phyloP scores from a whole-genome alignment of 805 yeast species.

The Zygosaccharomyces pseudorouxii region DNA sequence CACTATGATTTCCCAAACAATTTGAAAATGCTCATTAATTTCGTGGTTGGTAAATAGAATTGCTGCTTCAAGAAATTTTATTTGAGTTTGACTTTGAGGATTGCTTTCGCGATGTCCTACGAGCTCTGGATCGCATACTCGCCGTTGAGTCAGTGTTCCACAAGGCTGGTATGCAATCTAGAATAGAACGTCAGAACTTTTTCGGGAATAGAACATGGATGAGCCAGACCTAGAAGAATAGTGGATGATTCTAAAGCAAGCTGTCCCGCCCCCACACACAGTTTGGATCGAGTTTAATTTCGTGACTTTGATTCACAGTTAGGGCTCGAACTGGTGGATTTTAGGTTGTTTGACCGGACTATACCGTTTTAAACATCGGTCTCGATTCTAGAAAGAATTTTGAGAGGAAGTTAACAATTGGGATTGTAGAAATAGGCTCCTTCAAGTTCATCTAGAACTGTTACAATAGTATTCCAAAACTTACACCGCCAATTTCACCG shows the following conservation, averaged over 20 bases:
- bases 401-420: neutral
- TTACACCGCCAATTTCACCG: neutral
- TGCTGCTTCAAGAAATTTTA: neutral
- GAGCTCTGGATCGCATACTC: neutral
- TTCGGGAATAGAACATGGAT: neutral
- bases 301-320: neutral
- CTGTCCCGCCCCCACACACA: neutral
- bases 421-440: neutral
- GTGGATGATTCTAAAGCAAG: neutral
- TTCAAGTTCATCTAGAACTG: neutral
- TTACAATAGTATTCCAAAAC: neutral
- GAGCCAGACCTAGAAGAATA: neutral
- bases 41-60: neutral
- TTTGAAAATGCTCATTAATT: neutral
- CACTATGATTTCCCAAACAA: neutral
- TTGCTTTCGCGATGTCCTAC: neutral
- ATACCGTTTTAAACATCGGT: neutral
- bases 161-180: neutral
- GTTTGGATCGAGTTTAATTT: neutral
- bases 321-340: neutral
- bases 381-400: neutral
- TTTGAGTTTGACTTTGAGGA: neutral
- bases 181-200: neutral
- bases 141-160: neutral
- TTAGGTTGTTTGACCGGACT: neutral